Evolutionary conservation across 2,329 filamentous ascomycete species (phyloP).

Genomic region (Ilyonectria robusta): DNA sequence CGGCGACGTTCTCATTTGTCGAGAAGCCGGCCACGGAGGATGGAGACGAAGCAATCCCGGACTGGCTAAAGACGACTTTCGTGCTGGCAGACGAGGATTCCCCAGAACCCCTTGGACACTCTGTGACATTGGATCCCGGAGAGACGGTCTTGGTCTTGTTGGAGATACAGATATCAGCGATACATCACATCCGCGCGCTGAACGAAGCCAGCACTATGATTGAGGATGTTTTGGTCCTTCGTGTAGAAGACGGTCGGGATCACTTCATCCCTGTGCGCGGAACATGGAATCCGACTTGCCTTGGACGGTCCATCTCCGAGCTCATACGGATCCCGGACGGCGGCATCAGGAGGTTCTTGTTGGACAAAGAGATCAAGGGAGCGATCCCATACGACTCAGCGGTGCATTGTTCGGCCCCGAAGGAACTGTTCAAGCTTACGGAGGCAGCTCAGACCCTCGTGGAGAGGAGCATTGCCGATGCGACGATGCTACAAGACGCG

Average conservation of each 20-base stretch:
- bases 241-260: slow-evolving; percentile 87
- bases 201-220: slow-evolving; percentile 78
- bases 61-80: slow-evolving; percentile 82
- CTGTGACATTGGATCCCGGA: slow-evolving; percentile 84
- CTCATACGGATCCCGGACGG: slow-evolving; percentile 88
- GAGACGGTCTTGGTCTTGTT: slow-evolving; percentile 83
- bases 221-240: slow-evolving; percentile 90
- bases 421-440: slow-evolving; percentile 90
- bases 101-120: slow-evolving; percentile 53
- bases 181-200: slow-evolving; percentile 75
- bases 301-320: slow-evolving; percentile 90
- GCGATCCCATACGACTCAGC: slow-evolving; percentile 69
- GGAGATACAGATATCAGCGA: slow-evolving; percentile 74
- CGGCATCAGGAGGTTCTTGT: slow-evolving; percentile 73
- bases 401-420: slow-evolving; percentile 84
- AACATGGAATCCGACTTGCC: slow-evolving; percentile 84
- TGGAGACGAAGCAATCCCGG: slow-evolving; percentile 58
- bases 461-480: slow-evolving; percentile 71
- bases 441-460: slow-evolving; percentile 77
- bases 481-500: slow-evolving; percentile 71
- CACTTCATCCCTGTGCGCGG: slow-evolving; percentile 90
- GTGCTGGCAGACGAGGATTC: slow-evolving; percentile 58
- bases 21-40: slow-evolving; percentile 73
- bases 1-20: slow-evolving; percentile 85
- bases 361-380: slow-evolving; percentile 56